phyloP scores from a whole-genome alignment of 2,329 filamentous ascomycete species.

The Penicillium sp. region DNA sequence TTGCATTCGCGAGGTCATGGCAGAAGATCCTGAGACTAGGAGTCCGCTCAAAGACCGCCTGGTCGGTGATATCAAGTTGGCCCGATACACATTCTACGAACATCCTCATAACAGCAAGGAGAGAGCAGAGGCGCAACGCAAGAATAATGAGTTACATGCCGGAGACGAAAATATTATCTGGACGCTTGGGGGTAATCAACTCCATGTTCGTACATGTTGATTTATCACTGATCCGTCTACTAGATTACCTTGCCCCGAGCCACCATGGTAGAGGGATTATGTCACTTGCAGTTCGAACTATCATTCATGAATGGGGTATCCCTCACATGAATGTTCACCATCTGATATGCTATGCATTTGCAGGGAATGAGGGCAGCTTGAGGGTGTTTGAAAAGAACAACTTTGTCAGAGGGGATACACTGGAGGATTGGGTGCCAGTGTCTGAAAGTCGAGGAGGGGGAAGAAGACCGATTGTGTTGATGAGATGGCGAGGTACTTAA shows the following conservation, averaged over 20 bases:
- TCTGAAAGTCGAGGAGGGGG: constrained; percentile 16
- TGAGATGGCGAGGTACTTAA: constrained; percentile 7
- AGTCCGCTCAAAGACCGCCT: constrained; percentile 11
- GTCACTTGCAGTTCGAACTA: constrained; percentile 18
- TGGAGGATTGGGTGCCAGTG: constrained; percentile 18
- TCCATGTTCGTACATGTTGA: neutral
- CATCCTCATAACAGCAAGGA: constrained; percentile 15
- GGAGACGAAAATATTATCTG: constrained; percentile 26
- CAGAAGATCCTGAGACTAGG: constrained; percentile 4
- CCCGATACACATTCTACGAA: constrained; percentile 25
- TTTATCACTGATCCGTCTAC: neutral
- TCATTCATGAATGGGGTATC: constrained; percentile 26
- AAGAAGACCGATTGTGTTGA: constrained; percentile 17
- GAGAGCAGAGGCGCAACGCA: constrained; percentile 7
- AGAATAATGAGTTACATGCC: constrained; percentile 17
- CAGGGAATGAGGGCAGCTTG: constrained; percentile 24
- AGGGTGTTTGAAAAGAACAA: constrained; percentile 28
- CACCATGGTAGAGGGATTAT: constrained; percentile 31
- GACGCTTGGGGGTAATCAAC: constrained; percentile 21
- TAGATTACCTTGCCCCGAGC: constrained; percentile 23
- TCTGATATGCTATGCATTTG: constrained; percentile 20
- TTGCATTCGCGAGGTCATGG: constrained; percentile 17
- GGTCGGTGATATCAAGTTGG: constrained; percentile 23
- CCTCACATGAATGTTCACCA: constrained; percentile 26
- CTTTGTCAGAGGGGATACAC: constrained; percentile 16